phyloP scores from a whole-genome alignment of 2,329 filamentous ascomycete genomes.

The Ustulina deusta region DNA sequence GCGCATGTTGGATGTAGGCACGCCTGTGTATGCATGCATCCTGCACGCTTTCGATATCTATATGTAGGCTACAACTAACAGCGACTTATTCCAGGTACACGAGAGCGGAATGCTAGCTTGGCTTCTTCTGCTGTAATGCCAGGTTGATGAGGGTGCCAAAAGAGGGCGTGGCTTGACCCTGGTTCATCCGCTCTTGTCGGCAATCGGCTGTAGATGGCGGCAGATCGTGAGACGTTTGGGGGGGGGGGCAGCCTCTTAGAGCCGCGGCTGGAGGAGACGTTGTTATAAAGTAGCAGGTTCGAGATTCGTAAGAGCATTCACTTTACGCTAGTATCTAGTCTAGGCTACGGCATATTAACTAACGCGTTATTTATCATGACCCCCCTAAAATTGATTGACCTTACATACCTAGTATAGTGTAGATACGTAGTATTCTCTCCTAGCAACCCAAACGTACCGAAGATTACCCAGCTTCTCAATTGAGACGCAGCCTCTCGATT shows the following conservation, averaged over 20 bases:
- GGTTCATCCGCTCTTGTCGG: conserved; percentile 23
- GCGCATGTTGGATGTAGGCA: conserved; percentile 10
- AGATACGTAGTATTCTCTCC: neutral
- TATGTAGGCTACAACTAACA: conserved; percentile 13
- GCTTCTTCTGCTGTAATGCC: conserved; percentile 8
- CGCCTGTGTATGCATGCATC: conserved; percentile 25
- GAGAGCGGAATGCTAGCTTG: neutral
- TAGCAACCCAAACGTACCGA: neutral
- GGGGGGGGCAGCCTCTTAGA: conserved; percentile 22
- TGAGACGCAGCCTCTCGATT: conserved; percentile 3
- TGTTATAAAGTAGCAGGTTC: conserved; percentile 14
- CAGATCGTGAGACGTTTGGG: conserved; percentile 28
- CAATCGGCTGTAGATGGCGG: conserved; percentile 27
- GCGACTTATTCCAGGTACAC: conserved; percentile 5
- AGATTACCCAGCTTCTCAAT: neutral
- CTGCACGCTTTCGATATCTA: conserved; percentile 22
- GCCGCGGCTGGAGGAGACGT: conserved; percentile 14
- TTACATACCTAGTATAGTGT: no score
- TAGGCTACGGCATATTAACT: neutral
- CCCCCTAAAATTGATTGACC: conserved; percentile 1
- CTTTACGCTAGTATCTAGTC: neutral
- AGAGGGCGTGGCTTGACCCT: conserved; percentile 16
- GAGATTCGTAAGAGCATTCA: conserved; percentile 11
- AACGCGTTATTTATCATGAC: neutral
- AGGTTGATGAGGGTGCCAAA: conserved; percentile 20